phyloP scores from a whole-genome alignment of 129 eudicot genomes.

The Tanacetum coccineum region DNA sequence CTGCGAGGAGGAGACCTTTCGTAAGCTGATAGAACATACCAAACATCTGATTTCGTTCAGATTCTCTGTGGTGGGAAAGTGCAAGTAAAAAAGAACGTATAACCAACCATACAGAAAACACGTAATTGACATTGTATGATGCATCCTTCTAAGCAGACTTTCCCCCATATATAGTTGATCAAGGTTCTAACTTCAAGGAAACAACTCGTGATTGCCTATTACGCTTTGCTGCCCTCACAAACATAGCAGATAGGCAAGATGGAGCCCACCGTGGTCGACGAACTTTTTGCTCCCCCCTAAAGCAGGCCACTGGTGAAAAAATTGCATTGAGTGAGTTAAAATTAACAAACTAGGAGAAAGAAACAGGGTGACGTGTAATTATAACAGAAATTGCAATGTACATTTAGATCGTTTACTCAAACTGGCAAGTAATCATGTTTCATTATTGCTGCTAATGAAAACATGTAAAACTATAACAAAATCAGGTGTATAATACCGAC shows the following conservation, averaged over 20 bases:
- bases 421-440: neutral
- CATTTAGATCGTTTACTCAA: too few species aligned
- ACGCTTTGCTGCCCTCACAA: slow-evolving; percentile 62
- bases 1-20: neutral
- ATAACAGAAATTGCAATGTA: too few species aligned
- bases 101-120: neutral
- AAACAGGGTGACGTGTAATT: neutral
- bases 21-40: slow-evolving; percentile 7
- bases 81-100: slow-evolving; percentile 5
- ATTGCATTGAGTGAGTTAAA: neutral
- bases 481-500: too few species aligned
- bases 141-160: slow-evolving; percentile 12
- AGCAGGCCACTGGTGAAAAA: slow-evolving; percentile 64
- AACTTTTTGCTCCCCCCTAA: slow-evolving; percentile 86
- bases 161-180: slow-evolving; percentile 6
- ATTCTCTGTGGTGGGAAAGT: neutral
- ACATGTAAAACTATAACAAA: neutral
- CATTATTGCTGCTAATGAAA: neutral
- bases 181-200: slow-evolving; percentile 85
- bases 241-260: slow-evolving; percentile 62
- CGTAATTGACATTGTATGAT: neutral
- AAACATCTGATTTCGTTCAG: neutral
- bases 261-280: slow-evolving; percentile 91
- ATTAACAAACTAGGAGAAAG: neutral
- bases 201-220: slow-evolving; percentile 80